Percentiles rank a stretch among this genome's conserved stretches.
Evolutionary conservation across 2,329 filamentous ascomycete species (phyloP).

Genomic region (Venturia carpophila): DNA sequence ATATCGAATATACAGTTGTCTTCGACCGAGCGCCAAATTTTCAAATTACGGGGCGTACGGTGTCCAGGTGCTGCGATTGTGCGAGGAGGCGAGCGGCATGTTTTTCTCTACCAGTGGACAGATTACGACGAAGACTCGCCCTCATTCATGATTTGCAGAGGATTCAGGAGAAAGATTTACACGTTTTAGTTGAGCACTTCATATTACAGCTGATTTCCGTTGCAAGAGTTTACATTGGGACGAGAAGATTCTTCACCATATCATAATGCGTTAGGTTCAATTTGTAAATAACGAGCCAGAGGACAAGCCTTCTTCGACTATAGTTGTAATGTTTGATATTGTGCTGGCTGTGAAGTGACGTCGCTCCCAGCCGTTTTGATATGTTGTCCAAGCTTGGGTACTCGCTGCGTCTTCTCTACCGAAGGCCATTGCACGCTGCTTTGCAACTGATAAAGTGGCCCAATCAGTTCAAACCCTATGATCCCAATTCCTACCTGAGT

Average conservation of each 20-base stretch:
- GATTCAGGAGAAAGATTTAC: constrained; percentile 13
- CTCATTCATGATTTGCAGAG: constrained; percentile 13
- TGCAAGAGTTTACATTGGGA: constrained; percentile 3
- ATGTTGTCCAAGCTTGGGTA: too few relatives aligned
- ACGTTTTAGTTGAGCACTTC: constrained; percentile 13
- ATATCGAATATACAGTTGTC: constrained; percentile 2
- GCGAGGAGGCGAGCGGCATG: constrained; percentile 2
- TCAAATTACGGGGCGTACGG: constrained; percentile 11
- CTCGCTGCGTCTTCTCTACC: background rate
- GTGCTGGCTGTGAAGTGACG: background rate
- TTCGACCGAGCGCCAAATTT: constrained; percentile 5
- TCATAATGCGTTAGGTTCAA: constrained; percentile 13
- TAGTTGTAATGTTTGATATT: constrained; percentile 1
- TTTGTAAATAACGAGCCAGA: constrained; percentile 12
- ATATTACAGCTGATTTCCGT: constrained; percentile 7
- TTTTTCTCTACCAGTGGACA: background rate
- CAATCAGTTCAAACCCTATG: background rate
- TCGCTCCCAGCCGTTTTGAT: background rate
- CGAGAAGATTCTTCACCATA: background rate
- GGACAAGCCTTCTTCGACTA: background rate
- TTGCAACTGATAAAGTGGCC: background rate
- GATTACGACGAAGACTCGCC: constrained; percentile 4
- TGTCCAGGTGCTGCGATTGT: constrained; percentile 7
- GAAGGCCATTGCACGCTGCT: background rate
- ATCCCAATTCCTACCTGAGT: background rate